Conservation (phyloP, 495 filamentous ascomycete genomes). For the Acidiella bohemica region DNA sequence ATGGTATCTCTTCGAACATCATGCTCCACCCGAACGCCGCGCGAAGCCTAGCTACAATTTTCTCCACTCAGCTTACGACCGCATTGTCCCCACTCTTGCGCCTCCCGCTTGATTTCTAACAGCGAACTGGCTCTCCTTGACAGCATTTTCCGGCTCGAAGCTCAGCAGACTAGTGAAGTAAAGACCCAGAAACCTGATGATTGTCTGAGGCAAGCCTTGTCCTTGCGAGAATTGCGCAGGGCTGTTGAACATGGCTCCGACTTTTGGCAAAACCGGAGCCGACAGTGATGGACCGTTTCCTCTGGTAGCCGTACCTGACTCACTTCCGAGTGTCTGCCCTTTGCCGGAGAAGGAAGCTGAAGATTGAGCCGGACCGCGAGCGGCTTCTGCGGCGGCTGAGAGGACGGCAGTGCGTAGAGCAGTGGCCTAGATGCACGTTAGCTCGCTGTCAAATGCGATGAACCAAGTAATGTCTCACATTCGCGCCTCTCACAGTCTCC, state of each 20-base stretch:
- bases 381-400: conserved; percentile 32
- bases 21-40: no score
- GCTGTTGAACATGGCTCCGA: conserved; percentile 25
- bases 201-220: conserved; percentile 33
- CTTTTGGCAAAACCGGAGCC: conserved; percentile 14
- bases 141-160: conserved; percentile 14
- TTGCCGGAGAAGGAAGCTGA: conserved; percentile 25
- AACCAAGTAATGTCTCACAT: not conserved
- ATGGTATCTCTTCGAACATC: no score
- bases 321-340: conserved; percentile 28
- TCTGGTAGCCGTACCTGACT: not conserved
- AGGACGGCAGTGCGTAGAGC: conserved; percentile 16
- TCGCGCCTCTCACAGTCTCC: conserved; percentile 21
- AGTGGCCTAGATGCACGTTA: conserved; percentile 2
- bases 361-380: conserved; percentile 25
- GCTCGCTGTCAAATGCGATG: not conserved
- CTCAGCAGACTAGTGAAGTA: conserved; percentile 45
- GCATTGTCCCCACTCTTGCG: no score
- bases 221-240: conserved; percentile 30
- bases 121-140: conserved; percentile 18
- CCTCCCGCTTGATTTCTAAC: no score
- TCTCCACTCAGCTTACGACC: no score
- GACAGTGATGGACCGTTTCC: conserved; percentile 3
- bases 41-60: no score
- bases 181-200: conserved; percentile 45